Evolutionary conservation across 352 stramenopile genomes (phyloP).

Genomic region (Blastocystis sp.): DNA sequence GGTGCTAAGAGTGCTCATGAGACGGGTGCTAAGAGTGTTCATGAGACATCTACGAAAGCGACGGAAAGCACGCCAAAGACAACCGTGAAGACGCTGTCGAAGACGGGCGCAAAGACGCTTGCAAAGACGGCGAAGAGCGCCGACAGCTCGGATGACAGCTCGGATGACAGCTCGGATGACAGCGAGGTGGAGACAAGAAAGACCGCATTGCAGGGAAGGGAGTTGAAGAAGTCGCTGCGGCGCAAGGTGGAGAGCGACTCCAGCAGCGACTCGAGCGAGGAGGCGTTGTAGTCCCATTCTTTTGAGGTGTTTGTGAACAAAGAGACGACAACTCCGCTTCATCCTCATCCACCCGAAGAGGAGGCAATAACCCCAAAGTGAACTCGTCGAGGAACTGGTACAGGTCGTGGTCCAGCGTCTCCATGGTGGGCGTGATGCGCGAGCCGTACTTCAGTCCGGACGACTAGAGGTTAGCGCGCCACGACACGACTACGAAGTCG

Average conservation of each 20-base stretch:
- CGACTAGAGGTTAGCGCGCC: neutral
- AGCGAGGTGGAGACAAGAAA: neutral
- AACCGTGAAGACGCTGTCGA: no score
- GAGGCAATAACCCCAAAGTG: slow-evolving; percentile 55
- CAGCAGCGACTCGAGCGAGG: neutral
- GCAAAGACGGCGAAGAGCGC: no score
- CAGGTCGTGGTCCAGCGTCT: slow-evolving; percentile 48
- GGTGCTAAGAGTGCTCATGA: no score
- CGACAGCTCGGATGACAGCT: no score
- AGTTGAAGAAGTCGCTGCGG: neutral
- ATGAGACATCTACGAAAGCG: no score
- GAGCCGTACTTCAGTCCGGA: slow-evolving; percentile 55
- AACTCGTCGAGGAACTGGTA: slow-evolving; percentile 63
- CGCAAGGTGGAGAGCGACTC: neutral
- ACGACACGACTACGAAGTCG: slow-evolving; percentile 13
- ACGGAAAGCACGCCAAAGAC: no score
- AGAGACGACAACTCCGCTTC: slow-evolving; percentile 7
- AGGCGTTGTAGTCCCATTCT: neutral
- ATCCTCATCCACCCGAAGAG: slow-evolving; percentile 55
- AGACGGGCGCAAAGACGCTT: no score
- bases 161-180: no score
- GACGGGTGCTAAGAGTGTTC: no score
- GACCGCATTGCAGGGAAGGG: neutral
- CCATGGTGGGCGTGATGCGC: slow-evolving; percentile 27
- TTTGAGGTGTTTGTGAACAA: slow-evolving; percentile 28